phyloP scores from a whole-genome alignment of 1,139 yeast species.

The Saccharomycopsis crataegensis region DNA sequence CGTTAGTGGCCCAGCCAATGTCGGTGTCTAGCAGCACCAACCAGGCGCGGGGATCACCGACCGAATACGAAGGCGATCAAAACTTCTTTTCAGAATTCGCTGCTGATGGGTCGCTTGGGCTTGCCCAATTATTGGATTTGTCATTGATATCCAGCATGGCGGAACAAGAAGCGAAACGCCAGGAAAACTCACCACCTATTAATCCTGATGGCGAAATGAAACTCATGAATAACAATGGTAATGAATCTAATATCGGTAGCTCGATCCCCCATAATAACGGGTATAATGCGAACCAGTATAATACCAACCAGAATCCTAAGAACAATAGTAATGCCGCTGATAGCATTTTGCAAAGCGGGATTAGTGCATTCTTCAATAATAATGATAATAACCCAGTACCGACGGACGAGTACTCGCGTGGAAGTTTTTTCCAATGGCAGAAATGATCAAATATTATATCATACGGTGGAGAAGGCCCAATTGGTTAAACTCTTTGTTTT shows the following conservation, averaged over 20 bases:
- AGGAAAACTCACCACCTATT: conserved; percentile 1
- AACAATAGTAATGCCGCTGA: not conserved
- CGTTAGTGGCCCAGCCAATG: not conserved
- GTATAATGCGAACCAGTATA: not conserved
- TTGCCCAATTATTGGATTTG: conserved; percentile 48
- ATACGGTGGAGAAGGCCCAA: not conserved
- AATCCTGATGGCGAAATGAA: not conserved
- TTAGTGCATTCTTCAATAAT: not conserved
- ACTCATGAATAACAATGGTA: not conserved
- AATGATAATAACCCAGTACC: conserved; percentile 14
- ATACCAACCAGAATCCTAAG: not conserved
- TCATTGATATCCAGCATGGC: conserved; percentile 20
- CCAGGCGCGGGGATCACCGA: conserved; percentile 1
- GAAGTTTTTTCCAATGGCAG: conserved; percentile 16
- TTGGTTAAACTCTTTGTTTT: not conserved
- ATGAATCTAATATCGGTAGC: too few relatives aligned
- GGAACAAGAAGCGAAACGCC: not conserved
- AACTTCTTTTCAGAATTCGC: conserved; percentile 46
- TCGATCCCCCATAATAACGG: too few relatives aligned
- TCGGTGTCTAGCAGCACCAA: not conserved
- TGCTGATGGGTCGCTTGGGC: conserved; percentile 62
- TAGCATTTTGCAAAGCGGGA: not conserved
- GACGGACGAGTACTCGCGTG: conserved; percentile 4
- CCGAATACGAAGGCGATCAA: conserved; percentile 26
- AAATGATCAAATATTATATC: not conserved